Base-by-base conservation (phyloP, 495 filamentous ascomycete species). In the Penicillium mononematosum region DNA sequence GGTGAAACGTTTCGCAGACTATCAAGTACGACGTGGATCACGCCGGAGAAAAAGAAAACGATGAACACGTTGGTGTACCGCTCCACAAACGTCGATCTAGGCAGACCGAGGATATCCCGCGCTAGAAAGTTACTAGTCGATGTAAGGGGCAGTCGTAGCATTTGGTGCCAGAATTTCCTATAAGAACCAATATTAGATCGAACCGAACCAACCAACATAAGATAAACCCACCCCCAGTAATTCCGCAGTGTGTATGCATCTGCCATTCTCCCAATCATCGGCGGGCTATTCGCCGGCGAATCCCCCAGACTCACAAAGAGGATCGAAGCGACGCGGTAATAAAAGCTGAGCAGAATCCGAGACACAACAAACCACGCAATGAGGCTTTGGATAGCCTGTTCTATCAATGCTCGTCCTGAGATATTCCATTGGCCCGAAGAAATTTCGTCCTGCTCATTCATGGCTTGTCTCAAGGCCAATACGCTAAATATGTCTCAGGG, bases 141-240 rank as follows among this genome's bases (percentile, higher is more conserved):
- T 0, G 67, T 67, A 29, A 76, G 56, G 7, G 64, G 64, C 49
- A 65, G 56, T 24, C 72, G 71, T 16, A 74, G 38, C 29, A 67
- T 59, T 48, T 74, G 69, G 52, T 78, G 74, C 75, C 75, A 78
- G 60, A 74, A 77, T 48, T 64, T 69, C 4, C 73, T 75, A 50
- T 63, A 43, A 27, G 48, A 32, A 41, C 4, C n/a, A 14, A 20
- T 34, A 42, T 45, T 17, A 29, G 19, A 16, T 14, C 36, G 2
- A 9, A 17, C 16, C 24, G 20, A 11, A 7, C 3, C 1, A 10
- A 10, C 5, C 4, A 24, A 32, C 48, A 45, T 42, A 19, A 24
- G 17, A 22, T 6, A 14, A 44, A 51, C 65, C 62, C 48, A 74
- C 72, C 70, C 66, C 68, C 69, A 74, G 43, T 62, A 65, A 9